Evolutionary conservation across 768 basidiomycete species (phyloP).

Genomic region (Lactarius akahatsu): DNA sequence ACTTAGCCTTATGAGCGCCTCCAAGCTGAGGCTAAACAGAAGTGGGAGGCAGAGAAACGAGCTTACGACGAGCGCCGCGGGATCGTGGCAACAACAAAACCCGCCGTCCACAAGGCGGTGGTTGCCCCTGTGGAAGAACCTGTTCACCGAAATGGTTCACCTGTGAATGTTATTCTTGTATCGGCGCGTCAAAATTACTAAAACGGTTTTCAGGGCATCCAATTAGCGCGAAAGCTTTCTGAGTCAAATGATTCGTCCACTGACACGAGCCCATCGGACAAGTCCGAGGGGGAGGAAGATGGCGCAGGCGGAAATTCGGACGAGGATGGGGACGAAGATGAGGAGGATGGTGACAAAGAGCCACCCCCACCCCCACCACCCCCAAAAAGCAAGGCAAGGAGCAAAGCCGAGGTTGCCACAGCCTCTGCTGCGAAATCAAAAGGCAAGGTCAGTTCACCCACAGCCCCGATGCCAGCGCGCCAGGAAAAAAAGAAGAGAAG

Average conservation of each 20-base stretch:
- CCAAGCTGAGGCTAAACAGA: slow-evolving; percentile 58
- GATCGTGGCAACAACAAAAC: slow-evolving; percentile 21
- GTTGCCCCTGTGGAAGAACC: slow-evolving; percentile 16
- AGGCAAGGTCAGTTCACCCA: slow-evolving; percentile 14
- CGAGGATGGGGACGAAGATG: slow-evolving; percentile 38
- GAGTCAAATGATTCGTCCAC: slow-evolving; percentile 20
- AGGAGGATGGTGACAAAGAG: slow-evolving; percentile 37
- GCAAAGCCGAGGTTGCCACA: slow-evolving; percentile 16
- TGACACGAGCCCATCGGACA: slow-evolving; percentile 19
- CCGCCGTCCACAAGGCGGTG: neutral
- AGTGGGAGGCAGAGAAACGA: slow-evolving; percentile 61
- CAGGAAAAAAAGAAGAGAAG: slow-evolving; percentile 47
- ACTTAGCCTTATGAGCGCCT: slow-evolving; percentile 52
- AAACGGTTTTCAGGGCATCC: slow-evolving; percentile 7
- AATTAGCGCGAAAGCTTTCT: slow-evolving; percentile 15
- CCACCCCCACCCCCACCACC: slow-evolving; percentile 32
- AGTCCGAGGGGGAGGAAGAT: slow-evolving; percentile 21
- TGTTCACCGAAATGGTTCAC: slow-evolving; percentile 2
- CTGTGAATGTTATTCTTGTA: neutral
- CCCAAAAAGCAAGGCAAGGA: slow-evolving; percentile 34
- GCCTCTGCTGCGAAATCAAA: slow-evolving; percentile 15
- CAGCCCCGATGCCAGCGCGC: slow-evolving; percentile 28
- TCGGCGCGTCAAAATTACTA: neutral
- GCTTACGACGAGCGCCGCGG: slow-evolving; percentile 58
- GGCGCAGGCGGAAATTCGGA: slow-evolving; percentile 26